These are phyloP conservation scores for Cyclotella cryptica DNA, from an alignment of 108 stramenopile genomes.

Conservation along the genomic window DNA sequence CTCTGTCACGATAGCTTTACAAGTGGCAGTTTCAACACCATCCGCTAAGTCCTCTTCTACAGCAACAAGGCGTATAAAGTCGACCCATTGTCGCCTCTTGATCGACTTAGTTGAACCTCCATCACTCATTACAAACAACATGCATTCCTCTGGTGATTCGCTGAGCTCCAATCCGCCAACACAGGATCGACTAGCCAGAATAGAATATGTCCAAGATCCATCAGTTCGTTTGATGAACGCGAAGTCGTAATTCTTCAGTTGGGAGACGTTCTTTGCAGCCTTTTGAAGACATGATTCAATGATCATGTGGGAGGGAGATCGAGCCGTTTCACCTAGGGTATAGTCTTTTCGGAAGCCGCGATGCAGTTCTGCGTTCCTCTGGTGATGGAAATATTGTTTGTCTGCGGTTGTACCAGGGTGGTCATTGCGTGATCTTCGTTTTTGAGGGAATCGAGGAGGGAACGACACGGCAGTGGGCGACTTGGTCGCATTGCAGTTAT, in stretches of 20 bases:
- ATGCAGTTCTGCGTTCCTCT: too few relatives aligned
- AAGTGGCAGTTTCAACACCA: background rate
- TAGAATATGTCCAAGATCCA: conserved; percentile 14
- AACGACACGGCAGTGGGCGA: too few relatives aligned
- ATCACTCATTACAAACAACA: conserved; percentile 24
- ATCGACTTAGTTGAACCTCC: conserved; percentile 20
- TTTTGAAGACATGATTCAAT: conserved; percentile 1
- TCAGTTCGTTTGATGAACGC: conserved; percentile 29
- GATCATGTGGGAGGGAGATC: conserved; percentile 9
- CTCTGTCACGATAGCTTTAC: background rate
- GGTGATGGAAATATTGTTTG: too few relatives aligned
- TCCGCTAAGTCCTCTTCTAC: background rate
- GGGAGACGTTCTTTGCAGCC: background rate
- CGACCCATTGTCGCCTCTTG: conserved; percentile 11
- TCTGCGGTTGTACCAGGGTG: too few relatives aligned
- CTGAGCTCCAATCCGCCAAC: background rate
- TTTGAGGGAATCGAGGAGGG: too few relatives aligned
- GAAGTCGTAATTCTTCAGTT: conserved; percentile 11
- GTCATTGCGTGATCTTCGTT: too few relatives aligned
- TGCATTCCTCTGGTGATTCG: background rate
- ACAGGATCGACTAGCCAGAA: conserved; percentile 6
- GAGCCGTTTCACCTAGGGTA: background rate
- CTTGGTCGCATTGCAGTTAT: too few relatives aligned
- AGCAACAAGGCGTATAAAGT: conserved; percentile 11
- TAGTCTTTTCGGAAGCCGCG: conserved; percentile 9